phyloP scores from a whole-genome alignment of 192 early-diverging fungal genomes.

The Pilobolus umbonatus region DNA sequence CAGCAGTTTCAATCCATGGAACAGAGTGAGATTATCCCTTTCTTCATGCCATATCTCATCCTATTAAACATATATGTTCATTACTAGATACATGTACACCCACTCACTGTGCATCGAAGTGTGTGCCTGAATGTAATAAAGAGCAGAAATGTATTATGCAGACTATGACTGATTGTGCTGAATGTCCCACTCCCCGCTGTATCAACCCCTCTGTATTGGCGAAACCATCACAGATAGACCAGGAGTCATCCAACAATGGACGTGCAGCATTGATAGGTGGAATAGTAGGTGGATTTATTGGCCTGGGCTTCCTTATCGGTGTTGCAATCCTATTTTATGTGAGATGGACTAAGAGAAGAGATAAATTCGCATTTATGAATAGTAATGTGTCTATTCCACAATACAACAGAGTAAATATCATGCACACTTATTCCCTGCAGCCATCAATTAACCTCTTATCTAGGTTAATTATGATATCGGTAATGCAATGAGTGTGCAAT shows the following conservation, averaged over 20 bases:
- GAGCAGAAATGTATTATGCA: slow-evolving; percentile 17
- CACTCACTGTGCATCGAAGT: slow-evolving; percentile 3
- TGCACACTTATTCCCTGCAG: not conserved
- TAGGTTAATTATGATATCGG: not conserved
- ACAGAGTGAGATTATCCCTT: too few relatives aligned
- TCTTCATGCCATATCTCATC: too few relatives aligned
- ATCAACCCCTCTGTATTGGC: slow-evolving; percentile 6
- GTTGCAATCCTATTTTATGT: slow-evolving; percentile 1
- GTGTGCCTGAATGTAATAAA: slow-evolving; percentile 14
- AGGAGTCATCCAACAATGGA: not conserved
- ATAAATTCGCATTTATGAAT: slow-evolving; percentile 4
- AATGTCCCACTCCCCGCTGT: slow-evolving; percentile 24
- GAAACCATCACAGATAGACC: too few relatives aligned
- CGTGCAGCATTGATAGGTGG: slow-evolving; percentile 1
- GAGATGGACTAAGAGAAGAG: not conserved
- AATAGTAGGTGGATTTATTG: slow-evolving; percentile 12
- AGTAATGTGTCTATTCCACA: not conserved
- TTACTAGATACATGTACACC: slow-evolving; percentile 11
- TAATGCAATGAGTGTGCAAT: too few relatives aligned
- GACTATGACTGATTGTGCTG: slow-evolving; percentile 24
- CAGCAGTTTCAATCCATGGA: too few relatives aligned
- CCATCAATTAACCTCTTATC: not conserved
- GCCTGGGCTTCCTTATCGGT: slow-evolving; percentile 1
- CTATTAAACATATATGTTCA: too few relatives aligned
- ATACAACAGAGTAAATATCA: not conserved